phyloP scores from a whole-genome alignment of 345 rosid species.

The Populus pruinosa region DNA sequence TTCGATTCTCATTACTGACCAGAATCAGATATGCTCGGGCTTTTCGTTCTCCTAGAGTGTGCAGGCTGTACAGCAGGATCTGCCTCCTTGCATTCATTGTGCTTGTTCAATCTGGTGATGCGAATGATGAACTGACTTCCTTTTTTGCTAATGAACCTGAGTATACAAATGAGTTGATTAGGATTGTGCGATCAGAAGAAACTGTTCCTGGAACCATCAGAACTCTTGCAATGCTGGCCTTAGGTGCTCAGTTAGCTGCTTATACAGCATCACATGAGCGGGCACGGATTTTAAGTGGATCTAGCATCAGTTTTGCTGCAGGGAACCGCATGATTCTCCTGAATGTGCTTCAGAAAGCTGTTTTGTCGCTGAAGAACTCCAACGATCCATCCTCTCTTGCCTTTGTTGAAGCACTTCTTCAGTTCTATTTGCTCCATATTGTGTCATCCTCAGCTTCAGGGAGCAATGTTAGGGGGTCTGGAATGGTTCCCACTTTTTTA shows the following conservation, averaged over 20 bases:
- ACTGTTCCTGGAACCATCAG: conserved; percentile 75
- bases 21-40: conserved; percentile 94
- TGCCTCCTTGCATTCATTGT: conserved; percentile 92
- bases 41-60: conserved; percentile 72
- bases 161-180: conserved; percentile 86
- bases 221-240: conserved; percentile 91
- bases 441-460: conserved; percentile 94
- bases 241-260: conserved; percentile 94
- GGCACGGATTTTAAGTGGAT: conserved; percentile 86
- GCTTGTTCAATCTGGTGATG: conserved; percentile 92
- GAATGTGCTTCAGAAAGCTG: conserved; percentile 93
- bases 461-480: conserved; percentile 87
- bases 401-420: conserved; percentile 92
- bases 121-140: conserved; percentile 79
- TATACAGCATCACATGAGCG: conserved; percentile 93
- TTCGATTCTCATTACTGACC: conserved; percentile 79
- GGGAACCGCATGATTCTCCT: conserved; percentile 87
- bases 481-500: conserved; percentile 91
- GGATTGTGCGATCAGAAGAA: conserved; percentile 89
- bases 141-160: conserved; percentile 96
- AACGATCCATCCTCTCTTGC: conserved; percentile 82
- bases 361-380: conserved; percentile 69
- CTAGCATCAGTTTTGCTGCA: conserved; percentile 87
- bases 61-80: conserved; percentile 88
- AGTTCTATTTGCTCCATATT: conserved; percentile 91